Conservation (phyloP, 176 grass and related monocot genomes). For the Ensete ventricosum region DNA sequence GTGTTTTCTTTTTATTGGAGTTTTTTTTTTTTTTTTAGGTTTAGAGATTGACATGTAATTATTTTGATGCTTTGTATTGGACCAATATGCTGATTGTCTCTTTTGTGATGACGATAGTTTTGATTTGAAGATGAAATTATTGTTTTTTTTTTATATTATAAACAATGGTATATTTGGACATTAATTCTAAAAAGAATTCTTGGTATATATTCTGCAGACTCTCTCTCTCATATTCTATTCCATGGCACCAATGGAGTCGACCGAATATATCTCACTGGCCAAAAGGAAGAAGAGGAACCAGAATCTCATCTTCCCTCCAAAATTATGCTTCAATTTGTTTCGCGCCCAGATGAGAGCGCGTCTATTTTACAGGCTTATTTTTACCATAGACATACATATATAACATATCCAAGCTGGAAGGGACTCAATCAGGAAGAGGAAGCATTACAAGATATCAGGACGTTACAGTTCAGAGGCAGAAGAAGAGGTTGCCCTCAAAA, state of each 20-base stretch:
- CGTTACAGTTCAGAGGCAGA: background rate
- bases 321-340: background rate
- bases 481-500: background rate
- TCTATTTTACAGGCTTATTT: too few relatives aligned
- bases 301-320: conserved; percentile 1
- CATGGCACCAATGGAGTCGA: background rate
- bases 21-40: background rate
- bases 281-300: too few relatives aligned
- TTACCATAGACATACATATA: background rate
- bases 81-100: background rate
- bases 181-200: too few relatives aligned
- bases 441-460: conserved; percentile 13
- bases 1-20: background rate
- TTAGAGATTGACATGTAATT: conserved; percentile 3
- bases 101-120: too few relatives aligned
- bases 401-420: background rate
- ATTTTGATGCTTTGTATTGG: background rate
- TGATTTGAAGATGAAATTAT: too few relatives aligned
- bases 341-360: too few relatives aligned
- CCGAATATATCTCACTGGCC: too few relatives aligned
- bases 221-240: background rate
- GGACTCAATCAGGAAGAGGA: background rate
- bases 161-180: too few relatives aligned
- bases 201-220: background rate
- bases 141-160: too few relatives aligned